Evolutionary conservation across 805 yeast species (phyloP).

Genomic region (Metschnikowia lachancei): DNA sequence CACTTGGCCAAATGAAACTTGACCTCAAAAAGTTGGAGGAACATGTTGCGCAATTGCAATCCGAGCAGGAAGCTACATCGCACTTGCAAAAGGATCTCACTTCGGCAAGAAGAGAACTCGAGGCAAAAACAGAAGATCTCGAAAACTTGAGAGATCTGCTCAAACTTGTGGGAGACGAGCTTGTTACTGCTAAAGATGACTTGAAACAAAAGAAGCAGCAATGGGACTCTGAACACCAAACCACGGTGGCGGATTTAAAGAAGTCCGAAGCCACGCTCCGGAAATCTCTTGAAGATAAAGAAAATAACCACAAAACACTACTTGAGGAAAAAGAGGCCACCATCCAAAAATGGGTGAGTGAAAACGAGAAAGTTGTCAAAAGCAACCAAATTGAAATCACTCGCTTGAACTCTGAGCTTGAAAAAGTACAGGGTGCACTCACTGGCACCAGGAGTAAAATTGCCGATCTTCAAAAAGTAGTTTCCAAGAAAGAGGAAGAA

Average conservation of each 20-base stretch:
- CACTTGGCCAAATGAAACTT: slow-evolving; percentile 16
- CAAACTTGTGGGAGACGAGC: slow-evolving; percentile 71
- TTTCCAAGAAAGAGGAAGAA: slow-evolving; percentile 14
- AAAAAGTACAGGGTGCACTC: background rate
- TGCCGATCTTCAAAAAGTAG: slow-evolving; percentile 9
- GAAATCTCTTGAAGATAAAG: slow-evolving; percentile 18
- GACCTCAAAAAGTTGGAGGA: background rate
- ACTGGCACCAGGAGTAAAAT: slow-evolving; percentile 22
- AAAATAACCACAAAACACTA: slow-evolving; percentile 17
- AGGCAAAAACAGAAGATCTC: slow-evolving; percentile 52
- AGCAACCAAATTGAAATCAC: background rate
- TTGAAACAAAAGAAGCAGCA: slow-evolving; percentile 16
- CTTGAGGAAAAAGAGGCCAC: background rate
- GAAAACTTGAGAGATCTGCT: slow-evolving; percentile 74
- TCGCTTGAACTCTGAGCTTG: slow-evolving; percentile 7
- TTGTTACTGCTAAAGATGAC: slow-evolving; percentile 60
- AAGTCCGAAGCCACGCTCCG: slow-evolving; percentile 14
- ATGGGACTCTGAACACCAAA: slow-evolving; percentile 18
- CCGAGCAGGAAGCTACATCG: slow-evolving; percentile 4
- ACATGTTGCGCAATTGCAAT: too few relatives aligned
- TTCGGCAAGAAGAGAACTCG: slow-evolving; percentile 12
- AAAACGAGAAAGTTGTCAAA: background rate
- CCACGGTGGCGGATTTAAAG: slow-evolving; percentile 11
- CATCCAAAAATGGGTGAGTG: background rate
- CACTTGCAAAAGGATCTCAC: slow-evolving; percentile 6